Conservation (phyloP, 2,329 filamentous ascomycete genomes). For the Orbilia quercus region DNA sequence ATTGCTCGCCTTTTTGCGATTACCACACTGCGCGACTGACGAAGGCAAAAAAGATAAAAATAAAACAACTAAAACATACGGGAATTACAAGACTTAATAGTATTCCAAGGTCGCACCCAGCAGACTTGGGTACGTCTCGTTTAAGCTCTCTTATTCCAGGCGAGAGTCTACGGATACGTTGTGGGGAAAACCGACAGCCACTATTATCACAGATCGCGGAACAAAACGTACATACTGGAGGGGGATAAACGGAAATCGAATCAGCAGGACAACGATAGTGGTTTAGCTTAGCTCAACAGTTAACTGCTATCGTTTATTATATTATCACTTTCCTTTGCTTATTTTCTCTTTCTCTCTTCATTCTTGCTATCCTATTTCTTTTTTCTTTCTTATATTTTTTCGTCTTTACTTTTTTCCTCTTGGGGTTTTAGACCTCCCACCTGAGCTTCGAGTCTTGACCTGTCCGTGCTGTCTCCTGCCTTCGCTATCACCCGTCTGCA, state of each 20-base stretch:
- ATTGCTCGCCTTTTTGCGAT: too few species aligned
- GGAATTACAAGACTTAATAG: background rate
- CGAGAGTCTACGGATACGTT: slow-evolving; percentile 40
- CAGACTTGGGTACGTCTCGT: slow-evolving; percentile 44
- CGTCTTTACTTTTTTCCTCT: slow-evolving; percentile 30
- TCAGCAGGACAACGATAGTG: slow-evolving; percentile 37
- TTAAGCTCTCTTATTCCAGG: slow-evolving; percentile 46
- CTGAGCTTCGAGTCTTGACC: slow-evolving; percentile 14
- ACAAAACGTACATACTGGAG: background rate
- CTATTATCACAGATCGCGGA: slow-evolving; percentile 11
- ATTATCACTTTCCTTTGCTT: slow-evolving; percentile 2
- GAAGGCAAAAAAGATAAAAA: slow-evolving; percentile 20
- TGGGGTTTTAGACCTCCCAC: slow-evolving; percentile 52
- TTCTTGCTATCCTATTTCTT: too few species aligned
- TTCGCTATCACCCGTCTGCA: slow-evolving; percentile 57
- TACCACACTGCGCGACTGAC: slow-evolving; percentile 8
- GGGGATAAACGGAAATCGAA: slow-evolving; percentile 6
- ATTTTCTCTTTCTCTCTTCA: slow-evolving; percentile 7
- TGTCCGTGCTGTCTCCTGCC: slow-evolving; percentile 48
- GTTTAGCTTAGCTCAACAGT: slow-evolving; percentile 23
- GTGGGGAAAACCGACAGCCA: slow-evolving; percentile 36
- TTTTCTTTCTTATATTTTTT: slow-evolving; percentile 16
- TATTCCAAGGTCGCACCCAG: slow-evolving; percentile 33
- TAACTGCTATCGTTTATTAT: slow-evolving; percentile 13
- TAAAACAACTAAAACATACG: background rate